A percentile compares a stretch with the other conserved stretches of the same genome.
phyloP scores from a whole-genome alignment of 1,284 basidiomycete species.

The Cutaneotrichosporon cutaneum region DNA sequence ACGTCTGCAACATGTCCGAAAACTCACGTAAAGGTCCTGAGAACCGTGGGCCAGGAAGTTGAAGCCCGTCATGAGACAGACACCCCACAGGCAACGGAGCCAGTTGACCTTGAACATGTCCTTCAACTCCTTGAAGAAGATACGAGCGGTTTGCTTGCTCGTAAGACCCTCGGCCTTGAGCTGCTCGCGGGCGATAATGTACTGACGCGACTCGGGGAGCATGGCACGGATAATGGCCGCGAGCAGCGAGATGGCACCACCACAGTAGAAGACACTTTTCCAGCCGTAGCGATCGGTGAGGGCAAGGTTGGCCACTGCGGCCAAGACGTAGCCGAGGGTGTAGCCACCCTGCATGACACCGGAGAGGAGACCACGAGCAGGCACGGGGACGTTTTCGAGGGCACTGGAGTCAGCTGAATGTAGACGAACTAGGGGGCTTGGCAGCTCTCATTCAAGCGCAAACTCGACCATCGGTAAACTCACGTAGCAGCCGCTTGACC shows the following conservation, averaged over 20 bases:
- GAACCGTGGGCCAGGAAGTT: constrained; percentile 75
- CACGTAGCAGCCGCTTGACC: constrained; percentile 55
- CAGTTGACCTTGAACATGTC: constrained; percentile 75
- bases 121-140: constrained; percentile 69
- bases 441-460: neutral
- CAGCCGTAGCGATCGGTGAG: constrained; percentile 49
- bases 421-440: neutral
- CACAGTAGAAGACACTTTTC: constrained; percentile 55
- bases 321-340: constrained; percentile 55
- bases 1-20: constrained; percentile 12
- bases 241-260: constrained; percentile 65
- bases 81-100: constrained; percentile 76
- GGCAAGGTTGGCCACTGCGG: constrained; percentile 62
- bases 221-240: constrained; percentile 69
- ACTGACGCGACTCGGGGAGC: constrained; percentile 77
- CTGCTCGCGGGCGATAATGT: constrained; percentile 52
- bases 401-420: constrained; percentile 46
- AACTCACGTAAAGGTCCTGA: constrained; percentile 54
- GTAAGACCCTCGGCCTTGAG: constrained; percentile 49
- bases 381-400: constrained; percentile 83
- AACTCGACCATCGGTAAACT: neutral
- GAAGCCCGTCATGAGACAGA: constrained; percentile 61
- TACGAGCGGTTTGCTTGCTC: constrained; percentile 63
- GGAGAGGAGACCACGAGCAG: constrained; percentile 77
- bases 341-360: constrained; percentile 81